These are phyloP conservation scores for Ascocoryne sarcoides DNA, from an alignment of 2,329 filamentous ascomycete genomes.

Conservation along the genomic window DNA sequence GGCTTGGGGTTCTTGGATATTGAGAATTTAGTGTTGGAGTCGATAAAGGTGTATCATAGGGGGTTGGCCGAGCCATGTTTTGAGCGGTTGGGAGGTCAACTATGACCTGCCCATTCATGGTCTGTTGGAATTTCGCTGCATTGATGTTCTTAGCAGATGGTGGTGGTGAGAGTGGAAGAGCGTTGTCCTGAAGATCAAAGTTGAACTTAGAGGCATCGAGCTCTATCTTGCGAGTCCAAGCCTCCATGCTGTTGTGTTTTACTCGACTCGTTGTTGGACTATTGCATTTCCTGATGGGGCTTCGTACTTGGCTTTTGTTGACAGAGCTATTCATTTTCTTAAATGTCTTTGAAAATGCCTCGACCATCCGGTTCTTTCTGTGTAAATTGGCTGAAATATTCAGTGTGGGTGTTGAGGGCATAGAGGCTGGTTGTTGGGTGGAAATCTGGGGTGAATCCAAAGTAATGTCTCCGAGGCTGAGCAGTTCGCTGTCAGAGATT, in stretches of 20 bases:
- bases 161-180: conserved; percentile 36
- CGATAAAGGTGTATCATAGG: conserved; percentile 19
- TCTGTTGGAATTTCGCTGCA: conserved; percentile 6
- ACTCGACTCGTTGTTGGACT: conserved; percentile 24
- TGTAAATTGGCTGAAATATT: conserved; percentile 5
- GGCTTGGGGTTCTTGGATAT: not conserved
- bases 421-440: conserved; percentile 11
- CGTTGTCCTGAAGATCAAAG: conserved; percentile 36
- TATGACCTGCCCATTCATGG: conserved; percentile 5
- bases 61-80: conserved; percentile 13
- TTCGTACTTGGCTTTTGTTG: conserved; percentile 26
- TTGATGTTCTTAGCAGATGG: conserved; percentile 33
- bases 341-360: conserved; percentile 39
- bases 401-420: conserved; percentile 20
- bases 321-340: conserved; percentile 29
- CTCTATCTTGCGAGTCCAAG: conserved; percentile 45
- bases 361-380: conserved; percentile 19
- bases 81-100: conserved; percentile 24
- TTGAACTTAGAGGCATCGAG: conserved; percentile 34
- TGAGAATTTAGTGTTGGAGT: conserved; percentile 18
- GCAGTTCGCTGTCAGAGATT: conserved; percentile 26
- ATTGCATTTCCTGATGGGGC: conserved; percentile 32
- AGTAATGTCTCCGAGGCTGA: conserved; percentile 25
- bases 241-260: conserved; percentile 35
- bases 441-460: conserved; percentile 20